Percentiles rank a stretch among this genome's conserved stretches.
These are phyloP conservation scores for Ceriops decandra DNA, from an alignment of 345 rosid genomes.

Conservation along the genomic window DNA sequence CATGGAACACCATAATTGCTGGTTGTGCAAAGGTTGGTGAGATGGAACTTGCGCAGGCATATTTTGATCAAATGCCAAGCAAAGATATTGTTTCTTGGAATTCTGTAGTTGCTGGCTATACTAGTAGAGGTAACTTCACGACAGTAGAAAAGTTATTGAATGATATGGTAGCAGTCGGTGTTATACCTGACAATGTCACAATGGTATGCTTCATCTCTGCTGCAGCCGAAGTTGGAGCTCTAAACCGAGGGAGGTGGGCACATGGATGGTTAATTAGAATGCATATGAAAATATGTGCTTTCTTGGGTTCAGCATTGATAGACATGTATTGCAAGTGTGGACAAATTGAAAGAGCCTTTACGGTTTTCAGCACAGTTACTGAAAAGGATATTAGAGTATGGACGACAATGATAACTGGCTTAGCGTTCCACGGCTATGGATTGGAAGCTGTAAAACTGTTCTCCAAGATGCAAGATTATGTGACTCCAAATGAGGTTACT, in stretches of 20 bases:
- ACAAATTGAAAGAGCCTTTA: constrained; percentile 18
- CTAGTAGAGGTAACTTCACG: constrained; percentile 10
- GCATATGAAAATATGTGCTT: constrained; percentile 14
- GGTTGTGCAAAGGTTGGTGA: constrained; percentile 21
- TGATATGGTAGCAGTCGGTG: constrained; percentile 11
- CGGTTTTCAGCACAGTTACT: constrained; percentile 8
- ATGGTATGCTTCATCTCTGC: constrained; percentile 16
- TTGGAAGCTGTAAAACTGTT: constrained; percentile 18
- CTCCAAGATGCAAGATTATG: constrained; percentile 17
- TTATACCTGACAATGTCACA: constrained; percentile 10
- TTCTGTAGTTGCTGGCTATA: constrained; percentile 25
- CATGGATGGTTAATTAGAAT: constrained; percentile 23
- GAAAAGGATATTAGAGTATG: constrained; percentile 18
- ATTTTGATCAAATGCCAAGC: constrained; percentile 19
- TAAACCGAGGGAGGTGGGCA: constrained; percentile 17
- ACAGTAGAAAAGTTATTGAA: constrained; percentile 1
- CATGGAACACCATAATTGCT: constrained; percentile 25
- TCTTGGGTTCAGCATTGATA: constrained; percentile 26
- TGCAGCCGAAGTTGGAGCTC: constrained; percentile 23
- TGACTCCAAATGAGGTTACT: constrained; percentile 19
- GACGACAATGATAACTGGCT: constrained; percentile 24
- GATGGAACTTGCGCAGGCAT: constrained; percentile 11
- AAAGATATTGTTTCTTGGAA: constrained; percentile 26
- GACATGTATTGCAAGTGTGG: constrained; percentile 28
- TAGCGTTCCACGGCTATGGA: constrained; percentile 28